phyloP scores from a whole-genome alignment of 2,329 filamentous ascomycete species.

The Xylariaceae sp. region DNA sequence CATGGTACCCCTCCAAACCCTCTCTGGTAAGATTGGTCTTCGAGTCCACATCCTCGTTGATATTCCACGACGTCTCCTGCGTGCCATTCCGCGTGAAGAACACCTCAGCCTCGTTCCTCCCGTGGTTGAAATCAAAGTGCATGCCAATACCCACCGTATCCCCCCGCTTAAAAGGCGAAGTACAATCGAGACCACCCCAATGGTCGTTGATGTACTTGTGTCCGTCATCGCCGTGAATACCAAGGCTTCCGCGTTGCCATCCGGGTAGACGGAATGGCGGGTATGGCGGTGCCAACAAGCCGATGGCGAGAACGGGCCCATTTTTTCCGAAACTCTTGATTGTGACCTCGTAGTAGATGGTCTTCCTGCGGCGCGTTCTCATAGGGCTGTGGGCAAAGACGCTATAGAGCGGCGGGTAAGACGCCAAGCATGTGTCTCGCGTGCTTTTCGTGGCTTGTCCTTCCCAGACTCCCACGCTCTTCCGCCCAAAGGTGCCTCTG shows the following conservation, averaged over 20 bases:
- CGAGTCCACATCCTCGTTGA: constrained; percentile 71
- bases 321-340: constrained; percentile 41
- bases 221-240: constrained; percentile 78
- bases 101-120: constrained; percentile 50
- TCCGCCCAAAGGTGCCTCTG: constrained; percentile 44
- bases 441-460: constrained; percentile 41
- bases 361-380: constrained; percentile 40
- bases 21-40: constrained; percentile 59
- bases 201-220: constrained; percentile 72
- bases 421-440: constrained; percentile 63
- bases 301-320: constrained; percentile 59
- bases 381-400: constrained; percentile 57
- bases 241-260: constrained; percentile 74
- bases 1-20: constrained; percentile 69
- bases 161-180: constrained; percentile 58
- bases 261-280: constrained; percentile 75
- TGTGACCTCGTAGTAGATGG: constrained; percentile 71
- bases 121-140: constrained; percentile 46
- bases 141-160: constrained; percentile 73
- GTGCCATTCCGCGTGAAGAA: constrained; percentile 71
- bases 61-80: constrained; percentile 62
- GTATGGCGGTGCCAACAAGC: constrained; percentile 72
- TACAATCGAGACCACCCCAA: constrained; percentile 70
- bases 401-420: constrained; percentile 67
- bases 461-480: constrained; percentile 52